Percentiles rank a stretch among this genome's conserved stretches.
These are phyloP conservation scores for Coprinopsis marcescibilis DNA, from an alignment of 768 basidiomycete genomes.

Conservation along the genomic window DNA sequence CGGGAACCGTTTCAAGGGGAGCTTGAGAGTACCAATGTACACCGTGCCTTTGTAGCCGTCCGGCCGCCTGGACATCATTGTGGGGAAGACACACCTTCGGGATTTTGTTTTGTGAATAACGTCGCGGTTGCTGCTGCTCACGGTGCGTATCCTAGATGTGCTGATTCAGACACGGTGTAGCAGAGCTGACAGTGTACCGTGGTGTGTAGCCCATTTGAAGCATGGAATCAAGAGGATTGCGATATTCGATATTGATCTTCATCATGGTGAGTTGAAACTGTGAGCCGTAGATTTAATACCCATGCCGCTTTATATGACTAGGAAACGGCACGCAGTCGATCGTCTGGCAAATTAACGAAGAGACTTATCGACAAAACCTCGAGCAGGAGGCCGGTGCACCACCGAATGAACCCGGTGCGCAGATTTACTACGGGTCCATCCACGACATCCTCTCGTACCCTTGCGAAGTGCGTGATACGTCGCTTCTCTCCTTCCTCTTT, in stretches of 20 bases:
- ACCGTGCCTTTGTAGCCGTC: slow-evolving; percentile 74
- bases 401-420: slow-evolving; percentile 37
- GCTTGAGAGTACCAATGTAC: slow-evolving; percentile 8
- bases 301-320: slow-evolving; percentile 27
- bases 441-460: slow-evolving; percentile 92
- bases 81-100: slow-evolving; percentile 82
- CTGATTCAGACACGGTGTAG: not conserved
- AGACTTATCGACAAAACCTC: slow-evolving; percentile 65
- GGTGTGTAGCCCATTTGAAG: slow-evolving; percentile 69
- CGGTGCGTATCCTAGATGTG: slow-evolving; percentile 41
- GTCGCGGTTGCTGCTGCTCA: slow-evolving; percentile 87
- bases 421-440: slow-evolving; percentile 85
- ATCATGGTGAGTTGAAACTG: slow-evolving; percentile 55
- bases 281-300: not conserved
- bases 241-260: slow-evolving; percentile 90
- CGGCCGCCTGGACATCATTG: slow-evolving; percentile 95
- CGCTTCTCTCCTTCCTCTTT: not conserved
- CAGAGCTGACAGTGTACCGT: not conserved
- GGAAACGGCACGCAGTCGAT: slow-evolving; percentile 95
- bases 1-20: not conserved
- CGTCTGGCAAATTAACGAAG: slow-evolving; percentile 87
- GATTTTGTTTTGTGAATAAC: slow-evolving; percentile 96
- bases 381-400: slow-evolving; percentile 41
- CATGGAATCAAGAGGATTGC: slow-evolving; percentile 74
- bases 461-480: slow-evolving; percentile 72